Evolutionary conservation across 2,329 filamentous ascomycete genomes (phyloP).

Genomic region (Massarina eburnea): DNA sequence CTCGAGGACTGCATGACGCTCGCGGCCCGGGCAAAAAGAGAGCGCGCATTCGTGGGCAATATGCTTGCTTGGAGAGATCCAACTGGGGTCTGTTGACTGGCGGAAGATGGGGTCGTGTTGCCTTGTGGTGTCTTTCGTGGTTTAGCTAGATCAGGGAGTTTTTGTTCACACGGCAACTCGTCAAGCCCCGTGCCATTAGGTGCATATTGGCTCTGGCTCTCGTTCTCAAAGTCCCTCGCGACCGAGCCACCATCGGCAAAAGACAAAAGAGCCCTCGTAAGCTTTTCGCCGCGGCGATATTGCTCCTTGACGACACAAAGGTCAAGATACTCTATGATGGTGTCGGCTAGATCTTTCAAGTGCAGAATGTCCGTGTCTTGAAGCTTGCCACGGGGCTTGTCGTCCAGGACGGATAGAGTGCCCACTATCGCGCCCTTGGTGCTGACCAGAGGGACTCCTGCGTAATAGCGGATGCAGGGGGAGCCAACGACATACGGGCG

Average conservation of each 20-base stretch:
- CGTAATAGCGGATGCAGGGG: constrained; percentile 24
- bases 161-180: not conserved
- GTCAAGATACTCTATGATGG: constrained; percentile 28
- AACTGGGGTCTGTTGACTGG: constrained; percentile 17
- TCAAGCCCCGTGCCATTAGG: not conserved
- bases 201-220: not conserved
- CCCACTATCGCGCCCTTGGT: constrained; percentile 21
- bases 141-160: not conserved
- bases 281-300: constrained; percentile 28
- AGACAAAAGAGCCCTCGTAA: constrained; percentile 34
- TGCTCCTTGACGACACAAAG: constrained; percentile 29
- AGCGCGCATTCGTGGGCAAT: constrained; percentile 28
- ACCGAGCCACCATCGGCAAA: constrained; percentile 32
- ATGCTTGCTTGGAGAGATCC: constrained; percentile 30
- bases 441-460: constrained; percentile 24
- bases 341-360: constrained; percentile 28
- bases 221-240: constrained; percentile 17
- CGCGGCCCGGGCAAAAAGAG: constrained; percentile 38
- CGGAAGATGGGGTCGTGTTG: not conserved
- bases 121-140: constrained; percentile 1
- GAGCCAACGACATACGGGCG: constrained; percentile 14
- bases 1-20: constrained; percentile 36
- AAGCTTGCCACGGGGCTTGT: constrained; percentile 16
- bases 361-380: constrained; percentile 12
- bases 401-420: constrained; percentile 23